Evolutionary conservation across 345 rosid genomes (phyloP).

Genomic region (Murraya paniculata): DNA sequence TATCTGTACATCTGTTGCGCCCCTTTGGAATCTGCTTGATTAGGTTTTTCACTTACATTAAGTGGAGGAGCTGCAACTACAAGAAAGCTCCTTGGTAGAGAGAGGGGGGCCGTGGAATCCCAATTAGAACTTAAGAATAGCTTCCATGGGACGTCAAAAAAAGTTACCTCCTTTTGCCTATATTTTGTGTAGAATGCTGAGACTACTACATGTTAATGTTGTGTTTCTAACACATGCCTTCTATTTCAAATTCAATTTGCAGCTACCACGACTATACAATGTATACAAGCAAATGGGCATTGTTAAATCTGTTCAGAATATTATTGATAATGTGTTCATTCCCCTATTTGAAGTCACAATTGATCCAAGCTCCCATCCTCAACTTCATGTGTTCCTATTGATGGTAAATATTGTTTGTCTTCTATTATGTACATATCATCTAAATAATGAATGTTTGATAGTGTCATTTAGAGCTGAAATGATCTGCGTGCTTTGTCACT

Average conservation of each 20-base stretch:
- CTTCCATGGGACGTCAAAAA: background rate
- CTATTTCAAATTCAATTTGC: conserved; percentile 20
- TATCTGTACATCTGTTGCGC: background rate
- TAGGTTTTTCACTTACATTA: background rate
- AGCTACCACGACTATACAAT: conserved; percentile 52
- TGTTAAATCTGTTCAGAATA: conserved; percentile 50
- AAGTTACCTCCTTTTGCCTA: background rate
- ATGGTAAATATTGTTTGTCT: conserved; percentile 22
- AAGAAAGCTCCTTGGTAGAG: background rate
- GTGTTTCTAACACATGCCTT: background rate
- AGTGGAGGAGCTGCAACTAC: background rate
- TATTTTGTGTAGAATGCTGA: background rate
- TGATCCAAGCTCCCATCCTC: conserved; percentile 58
- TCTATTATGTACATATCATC: background rate
- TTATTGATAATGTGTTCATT: conserved; percentile 50
- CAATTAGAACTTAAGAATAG: background rate
- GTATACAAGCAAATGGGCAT: conserved; percentile 54
- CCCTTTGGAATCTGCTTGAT: background rate
- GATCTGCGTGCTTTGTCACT: background rate
- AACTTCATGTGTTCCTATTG: conserved; percentile 44
- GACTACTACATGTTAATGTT: background rate
- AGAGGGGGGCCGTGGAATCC: background rate
- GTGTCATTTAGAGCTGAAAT: background rate
- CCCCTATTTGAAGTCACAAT: conserved; percentile 51
- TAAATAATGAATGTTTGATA: background rate